phyloP scores from a whole-genome alignment of 176 grass and related monocot genomes.

The Triticum dicoccoides region DNA sequence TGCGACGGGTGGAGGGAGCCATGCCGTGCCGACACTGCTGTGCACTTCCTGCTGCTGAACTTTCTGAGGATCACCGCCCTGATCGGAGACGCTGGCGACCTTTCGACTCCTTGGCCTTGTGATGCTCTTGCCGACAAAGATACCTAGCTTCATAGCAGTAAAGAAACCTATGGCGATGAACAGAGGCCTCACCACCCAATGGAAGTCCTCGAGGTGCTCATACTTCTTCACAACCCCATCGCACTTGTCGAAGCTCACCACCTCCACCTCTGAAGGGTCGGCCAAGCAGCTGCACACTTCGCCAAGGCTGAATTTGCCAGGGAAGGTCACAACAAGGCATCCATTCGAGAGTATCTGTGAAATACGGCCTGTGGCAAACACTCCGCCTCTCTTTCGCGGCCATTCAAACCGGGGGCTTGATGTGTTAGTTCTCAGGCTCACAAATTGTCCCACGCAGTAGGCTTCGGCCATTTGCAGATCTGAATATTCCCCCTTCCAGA shows the following conservation, averaged over 20 bases:
- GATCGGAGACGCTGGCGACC: slow-evolving; percentile 38
- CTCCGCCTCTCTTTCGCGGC: slow-evolving; percentile 61
- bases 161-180: slow-evolving; percentile 75
- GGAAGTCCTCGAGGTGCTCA: slow-evolving; percentile 88
- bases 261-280: slow-evolving; percentile 84
- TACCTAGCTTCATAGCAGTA: slow-evolving; percentile 62
- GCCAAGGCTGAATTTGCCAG: slow-evolving; percentile 69
- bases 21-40: slow-evolving; percentile 24
- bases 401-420: slow-evolving; percentile 72
- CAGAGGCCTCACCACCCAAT: slow-evolving; percentile 87
- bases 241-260: slow-evolving; percentile 74
- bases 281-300: slow-evolving; percentile 58
- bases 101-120: slow-evolving; percentile 51
- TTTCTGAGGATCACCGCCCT: slow-evolving; percentile 32
- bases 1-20: slow-evolving; percentile 65
- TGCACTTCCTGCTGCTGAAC: slow-evolving; percentile 26
- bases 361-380: slow-evolving; percentile 62
- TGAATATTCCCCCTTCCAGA: slow-evolving; percentile 72
- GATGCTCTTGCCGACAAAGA: slow-evolving; percentile 55
- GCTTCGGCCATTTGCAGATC: slow-evolving; percentile 87
- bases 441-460: slow-evolving; percentile 81
- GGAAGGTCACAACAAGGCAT: slow-evolving; percentile 78
- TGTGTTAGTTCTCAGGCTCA: slow-evolving; percentile 56
- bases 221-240: slow-evolving; percentile 92
- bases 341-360: slow-evolving; percentile 73